These are phyloP conservation scores for Simmondsia chinensis DNA, from an alignment of 148 eudicot genomes.

Conservation along the genomic window DNA sequence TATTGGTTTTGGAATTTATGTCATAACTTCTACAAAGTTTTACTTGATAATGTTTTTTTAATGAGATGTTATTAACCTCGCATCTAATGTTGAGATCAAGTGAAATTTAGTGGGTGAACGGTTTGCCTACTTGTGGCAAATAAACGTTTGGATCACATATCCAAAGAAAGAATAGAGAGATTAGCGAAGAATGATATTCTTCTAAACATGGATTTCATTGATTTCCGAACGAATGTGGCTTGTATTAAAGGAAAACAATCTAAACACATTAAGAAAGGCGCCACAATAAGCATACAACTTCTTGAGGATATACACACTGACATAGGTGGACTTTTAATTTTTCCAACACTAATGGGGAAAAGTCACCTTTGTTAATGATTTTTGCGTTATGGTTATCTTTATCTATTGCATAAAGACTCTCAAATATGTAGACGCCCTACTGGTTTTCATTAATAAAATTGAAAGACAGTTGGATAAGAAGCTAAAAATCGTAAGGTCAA, in stretches of 20 bases:
- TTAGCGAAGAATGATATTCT: constrained; percentile 10
- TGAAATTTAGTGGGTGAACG: no score
- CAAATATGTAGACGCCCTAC: constrained; percentile 2
- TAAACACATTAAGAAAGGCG: constrained; percentile 15
- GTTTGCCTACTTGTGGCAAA: no score
- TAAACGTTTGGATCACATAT: no score
- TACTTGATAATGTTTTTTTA: no score
- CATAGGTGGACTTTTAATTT: constrained; percentile 5
- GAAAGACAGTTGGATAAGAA: no score
- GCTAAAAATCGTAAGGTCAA: no score
- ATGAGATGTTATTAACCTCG: no score
- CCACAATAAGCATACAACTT: constrained; percentile 16
- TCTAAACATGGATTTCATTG: constrained; percentile 5
- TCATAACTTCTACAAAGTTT: no score
- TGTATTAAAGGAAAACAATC: constrained; percentile 19
- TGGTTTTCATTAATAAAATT: constrained; percentile 5
- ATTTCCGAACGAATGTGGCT: constrained; percentile 11
- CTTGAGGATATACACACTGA: constrained; percentile 17
- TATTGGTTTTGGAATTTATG: no score
- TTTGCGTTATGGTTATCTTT: constrained; percentile 12
- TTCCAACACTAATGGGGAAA: constrained; percentile 7
- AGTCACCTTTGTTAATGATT: constrained; percentile 16
- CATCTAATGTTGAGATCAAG: no score
- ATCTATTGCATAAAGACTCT: constrained; percentile 14
- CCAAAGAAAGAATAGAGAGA: constrained; percentile 12